Evolutionary conservation across 768 basidiomycete genomes (phyloP).

Genomic region (Lyophyllum shimeji): DNA sequence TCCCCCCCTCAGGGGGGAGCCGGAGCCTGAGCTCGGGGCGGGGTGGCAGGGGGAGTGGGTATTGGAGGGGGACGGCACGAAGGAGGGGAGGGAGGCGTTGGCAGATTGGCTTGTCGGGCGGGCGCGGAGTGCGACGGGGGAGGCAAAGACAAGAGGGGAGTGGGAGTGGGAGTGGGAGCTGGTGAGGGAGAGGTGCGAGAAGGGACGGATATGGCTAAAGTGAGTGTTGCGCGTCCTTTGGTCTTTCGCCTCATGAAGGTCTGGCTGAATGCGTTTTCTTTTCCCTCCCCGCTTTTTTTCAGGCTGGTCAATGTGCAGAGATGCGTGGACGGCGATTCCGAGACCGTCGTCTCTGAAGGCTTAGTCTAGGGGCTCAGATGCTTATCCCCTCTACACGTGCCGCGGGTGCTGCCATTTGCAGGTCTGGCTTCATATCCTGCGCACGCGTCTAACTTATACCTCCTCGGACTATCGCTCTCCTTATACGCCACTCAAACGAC

Average conservation of each 20-base stretch:
- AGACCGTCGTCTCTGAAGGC: neutral
- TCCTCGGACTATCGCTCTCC: constrained; percentile 5
- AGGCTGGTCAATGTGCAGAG: neutral
- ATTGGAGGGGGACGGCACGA: constrained; percentile 32
- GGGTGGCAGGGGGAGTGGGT: constrained; percentile 36
- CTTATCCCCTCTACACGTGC: neutral
- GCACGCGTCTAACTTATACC: neutral
- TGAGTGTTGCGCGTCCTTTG: neutral
- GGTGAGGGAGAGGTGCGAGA: constrained; percentile 14
- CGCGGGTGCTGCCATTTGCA: too few relatives aligned
- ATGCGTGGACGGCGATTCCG: neutral
- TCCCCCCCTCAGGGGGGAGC: too few relatives aligned
- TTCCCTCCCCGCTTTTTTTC: neutral
- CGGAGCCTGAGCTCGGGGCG: constrained; percentile 64
- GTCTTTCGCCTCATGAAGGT: too few relatives aligned
- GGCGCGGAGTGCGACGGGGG: constrained; percentile 57
- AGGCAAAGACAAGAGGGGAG: constrained; percentile 54
- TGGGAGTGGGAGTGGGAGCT: constrained; percentile 15
- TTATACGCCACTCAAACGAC: constrained; percentile 18
- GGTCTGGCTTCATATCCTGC: neutral
- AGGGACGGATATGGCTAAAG: constrained; percentile 13
- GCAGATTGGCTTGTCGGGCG: constrained; percentile 32
- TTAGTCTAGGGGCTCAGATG: neutral
- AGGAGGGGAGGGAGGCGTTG: constrained; percentile 74
- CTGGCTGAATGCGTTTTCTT: neutral